A percentile compares a stretch with the other conserved stretches of the same genome.
phyloP scores from a whole-genome alignment of 2,329 filamentous ascomycete species.

The Penicillium sp. region DNA sequence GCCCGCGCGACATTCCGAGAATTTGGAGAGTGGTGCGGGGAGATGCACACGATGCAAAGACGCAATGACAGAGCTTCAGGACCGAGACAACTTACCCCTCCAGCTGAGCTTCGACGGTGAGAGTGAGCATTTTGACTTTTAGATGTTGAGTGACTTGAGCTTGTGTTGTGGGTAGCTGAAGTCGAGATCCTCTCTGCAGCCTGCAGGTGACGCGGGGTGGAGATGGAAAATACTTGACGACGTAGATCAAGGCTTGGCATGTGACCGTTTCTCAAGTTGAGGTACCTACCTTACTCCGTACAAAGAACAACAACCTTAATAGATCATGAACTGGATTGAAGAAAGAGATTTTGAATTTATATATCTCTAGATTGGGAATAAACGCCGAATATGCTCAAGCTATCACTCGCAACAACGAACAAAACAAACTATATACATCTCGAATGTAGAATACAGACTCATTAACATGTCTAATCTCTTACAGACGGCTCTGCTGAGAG shows the following conservation, averaged over 20 bases:
- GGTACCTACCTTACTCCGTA: no score
- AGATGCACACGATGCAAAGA: not conserved
- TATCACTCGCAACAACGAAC: constrained; percentile 17
- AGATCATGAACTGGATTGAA: no score
- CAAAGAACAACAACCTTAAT: no score
- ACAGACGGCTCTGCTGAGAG: constrained; percentile 36
- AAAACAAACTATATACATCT: constrained; percentile 23
- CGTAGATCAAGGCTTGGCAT: constrained; percentile 24
- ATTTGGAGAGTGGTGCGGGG: constrained; percentile 14
- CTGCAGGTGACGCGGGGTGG: constrained; percentile 23
- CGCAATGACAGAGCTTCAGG: not conserved
- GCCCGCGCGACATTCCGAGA: not conserved
- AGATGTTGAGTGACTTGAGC: not conserved
- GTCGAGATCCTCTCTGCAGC: constrained; percentile 11
- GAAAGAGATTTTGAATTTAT: constrained; percentile 12
- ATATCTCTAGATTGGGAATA: constrained; percentile 14
- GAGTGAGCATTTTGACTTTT: constrained; percentile 37
- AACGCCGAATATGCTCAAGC: constrained; percentile 31
- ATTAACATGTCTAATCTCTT: constrained; percentile 8
- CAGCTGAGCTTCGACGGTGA: constrained; percentile 39
- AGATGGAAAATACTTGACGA: constrained; percentile 16
- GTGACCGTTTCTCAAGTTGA: constrained; percentile 9
- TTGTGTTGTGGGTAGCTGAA: constrained; percentile 1
- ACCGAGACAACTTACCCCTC: constrained; percentile 30
- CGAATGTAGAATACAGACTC: constrained; percentile 17